A percentile compares a stretch with the other conserved stretches of the same genome.
phyloP scores from a whole-genome alignment of 306 rosid species.

The Pyrus communis region DNA sequence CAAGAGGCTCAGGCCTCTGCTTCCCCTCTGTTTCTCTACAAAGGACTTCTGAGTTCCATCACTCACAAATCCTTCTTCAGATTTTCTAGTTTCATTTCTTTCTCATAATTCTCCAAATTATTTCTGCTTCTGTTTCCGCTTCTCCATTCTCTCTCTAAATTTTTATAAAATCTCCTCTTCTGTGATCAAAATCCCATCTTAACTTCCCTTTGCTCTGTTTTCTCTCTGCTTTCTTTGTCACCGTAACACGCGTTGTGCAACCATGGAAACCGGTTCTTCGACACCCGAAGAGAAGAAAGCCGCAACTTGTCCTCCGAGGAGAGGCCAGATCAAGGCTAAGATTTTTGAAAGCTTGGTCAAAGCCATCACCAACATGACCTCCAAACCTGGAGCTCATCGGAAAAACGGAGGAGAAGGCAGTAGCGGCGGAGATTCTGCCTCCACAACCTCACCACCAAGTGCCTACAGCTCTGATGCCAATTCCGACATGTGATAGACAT shows the following conservation, averaged over 20 bases:
- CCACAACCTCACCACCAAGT: neutral
- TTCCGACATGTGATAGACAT: neutral
- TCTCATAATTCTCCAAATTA: neutral
- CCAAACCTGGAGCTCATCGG: neutral
- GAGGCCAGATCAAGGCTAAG: conserved; percentile 27
- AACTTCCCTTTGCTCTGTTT: neutral
- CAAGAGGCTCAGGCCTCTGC: neutral
- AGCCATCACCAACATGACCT: neutral
- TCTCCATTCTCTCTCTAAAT: neutral
- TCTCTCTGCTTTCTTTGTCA: neutral
- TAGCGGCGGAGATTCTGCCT: neutral
- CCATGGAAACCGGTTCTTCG: conserved; percentile 15
- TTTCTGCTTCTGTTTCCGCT: neutral
- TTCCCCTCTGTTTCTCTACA: neutral
- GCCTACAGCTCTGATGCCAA: conserved; percentile 5
- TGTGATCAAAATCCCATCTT: neutral
- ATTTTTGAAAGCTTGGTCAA: conserved; percentile 17
- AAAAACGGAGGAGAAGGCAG: neutral
- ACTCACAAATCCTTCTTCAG: neutral
- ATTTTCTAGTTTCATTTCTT: neutral
- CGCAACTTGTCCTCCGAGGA: neutral
- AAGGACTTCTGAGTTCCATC: neutral
- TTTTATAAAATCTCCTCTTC: neutral
- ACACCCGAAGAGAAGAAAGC: neutral
- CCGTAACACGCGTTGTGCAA: neutral